phyloP scores from a whole-genome alignment of 2,329 filamentous ascomycete species.

The Bipolaris oryzae region DNA sequence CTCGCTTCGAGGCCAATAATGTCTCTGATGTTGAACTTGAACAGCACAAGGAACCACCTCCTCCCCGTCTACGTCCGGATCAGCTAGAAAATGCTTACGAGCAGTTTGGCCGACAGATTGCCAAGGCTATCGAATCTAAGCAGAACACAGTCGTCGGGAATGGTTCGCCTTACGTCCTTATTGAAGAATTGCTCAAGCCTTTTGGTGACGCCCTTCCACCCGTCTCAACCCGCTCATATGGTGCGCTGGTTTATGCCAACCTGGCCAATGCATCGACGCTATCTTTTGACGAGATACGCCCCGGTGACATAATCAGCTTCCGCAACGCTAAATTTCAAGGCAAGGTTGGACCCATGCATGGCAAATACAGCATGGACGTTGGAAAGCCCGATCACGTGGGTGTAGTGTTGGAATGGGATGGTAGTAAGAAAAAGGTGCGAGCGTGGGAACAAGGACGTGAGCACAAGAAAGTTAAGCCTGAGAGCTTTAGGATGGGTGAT shows the following conservation, averaged over 20 bases:
- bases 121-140: conserved; percentile 70
- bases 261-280: conserved; percentile 91
- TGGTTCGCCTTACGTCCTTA: conserved; percentile 76
- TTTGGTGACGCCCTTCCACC: conserved; percentile 77
- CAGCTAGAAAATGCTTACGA: conserved; percentile 88
- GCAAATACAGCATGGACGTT: conserved; percentile 88
- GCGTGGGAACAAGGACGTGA: conserved; percentile 96
- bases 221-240: conserved; percentile 87
- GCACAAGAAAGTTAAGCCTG: conserved; percentile 88
- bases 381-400: conserved; percentile 89
- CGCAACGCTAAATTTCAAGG: conserved; percentile 94
- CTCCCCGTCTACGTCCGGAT: conserved; percentile 82
- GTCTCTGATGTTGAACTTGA: conserved; percentile 75
- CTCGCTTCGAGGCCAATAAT: conserved; percentile 77
- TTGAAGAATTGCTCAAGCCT: conserved; percentile 78
- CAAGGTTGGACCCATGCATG: conserved; percentile 92
- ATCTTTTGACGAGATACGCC: conserved; percentile 89
- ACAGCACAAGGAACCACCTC: conserved; percentile 85
- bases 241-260: conserved; percentile 91
- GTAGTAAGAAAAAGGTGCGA: conserved; percentile 95
- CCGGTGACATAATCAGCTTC: conserved; percentile 90
- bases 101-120: conserved; percentile 78
- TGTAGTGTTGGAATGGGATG: conserved; percentile 95
- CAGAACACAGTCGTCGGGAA: conserved; percentile 84
- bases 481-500: conserved; percentile 94